Base-by-base conservation (phyloP, 208 protist species). In the Lotmaria passim region DNA sequence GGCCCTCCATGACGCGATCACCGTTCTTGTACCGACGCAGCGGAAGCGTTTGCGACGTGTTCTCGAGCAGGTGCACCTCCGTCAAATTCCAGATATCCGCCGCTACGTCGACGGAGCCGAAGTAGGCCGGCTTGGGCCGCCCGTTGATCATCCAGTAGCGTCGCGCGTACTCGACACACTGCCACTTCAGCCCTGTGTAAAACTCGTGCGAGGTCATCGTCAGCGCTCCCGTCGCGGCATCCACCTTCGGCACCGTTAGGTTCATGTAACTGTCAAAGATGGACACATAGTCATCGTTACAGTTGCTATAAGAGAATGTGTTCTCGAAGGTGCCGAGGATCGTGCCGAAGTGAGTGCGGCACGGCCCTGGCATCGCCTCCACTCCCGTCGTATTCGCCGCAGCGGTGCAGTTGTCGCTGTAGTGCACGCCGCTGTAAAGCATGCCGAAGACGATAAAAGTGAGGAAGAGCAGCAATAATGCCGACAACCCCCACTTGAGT, bases 121-220 rank as follows among this genome's bases (percentile, higher is more conserved):
- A 95, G 55, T 67, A 68, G 11, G 86, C 90, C 7, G 75, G 80
- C 53, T 60, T 46, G 12, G 90, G 85, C 0, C 21, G 53, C 0
- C 87, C 90, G 12, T 48, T 59, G 17, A 89, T 71, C 85, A 93
- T 90, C 88, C 87, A 93, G 75, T 93, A 95, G 48, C 90, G 85
- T 38, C 90, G 71, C 28, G 90, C 87, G 74, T 90, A 95, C 80
- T 95, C 87, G 23, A 95, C 87, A 55, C 90, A 95, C 77, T 95
- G 87, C 90, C 90, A 95, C 63, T 70, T 69, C 73, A 95, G 62
- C 7, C 90, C 90, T 10, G 41, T 85, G 24, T 50, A 67, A 23
- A 62, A 59, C 33, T 39, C 5, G 23, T 33, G 34, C 10, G 28
- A 57, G 14, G 12, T 12, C 28, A 14, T 30, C 15, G 31, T 38